phyloP scores from a whole-genome alignment of 345 rosid genomes.

The Gossypium raimondii region DNA sequence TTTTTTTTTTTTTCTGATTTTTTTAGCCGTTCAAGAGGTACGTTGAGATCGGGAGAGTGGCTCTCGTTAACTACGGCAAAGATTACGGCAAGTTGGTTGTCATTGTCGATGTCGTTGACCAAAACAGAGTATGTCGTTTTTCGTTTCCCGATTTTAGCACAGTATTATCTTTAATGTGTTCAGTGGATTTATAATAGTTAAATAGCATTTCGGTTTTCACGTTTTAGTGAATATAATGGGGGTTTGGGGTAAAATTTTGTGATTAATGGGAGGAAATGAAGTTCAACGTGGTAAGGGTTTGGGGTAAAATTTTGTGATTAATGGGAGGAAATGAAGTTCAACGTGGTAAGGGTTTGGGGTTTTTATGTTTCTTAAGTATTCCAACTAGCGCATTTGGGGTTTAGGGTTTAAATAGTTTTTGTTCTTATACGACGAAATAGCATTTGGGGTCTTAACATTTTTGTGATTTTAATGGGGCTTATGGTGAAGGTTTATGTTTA shows the following conservation, averaged over 20 bases:
- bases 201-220: not conserved
- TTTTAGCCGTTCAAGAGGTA: conserved; percentile 79
- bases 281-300: not conserved
- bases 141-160: not conserved
- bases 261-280: not conserved
- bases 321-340: not conserved
- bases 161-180: not conserved
- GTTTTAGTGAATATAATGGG: not conserved
- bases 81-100: conserved; percentile 85
- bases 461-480: no score
- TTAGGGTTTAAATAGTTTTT: no score
- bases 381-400: no score
- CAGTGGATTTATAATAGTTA: not conserved
- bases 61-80: conserved; percentile 78
- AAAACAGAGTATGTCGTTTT: conserved; percentile 53
- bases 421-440: no score
- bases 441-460: no score
- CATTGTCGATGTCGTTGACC: conserved; percentile 82
- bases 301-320: no score
- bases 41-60: conserved; percentile 94
- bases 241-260: not conserved
- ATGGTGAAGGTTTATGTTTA: no score
- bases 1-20: not conserved
- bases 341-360: not conserved
- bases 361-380: no score